phyloP scores from a whole-genome alignment of 768 basidiomycete genomes.

The Pleurotus salmoneostramineus region DNA sequence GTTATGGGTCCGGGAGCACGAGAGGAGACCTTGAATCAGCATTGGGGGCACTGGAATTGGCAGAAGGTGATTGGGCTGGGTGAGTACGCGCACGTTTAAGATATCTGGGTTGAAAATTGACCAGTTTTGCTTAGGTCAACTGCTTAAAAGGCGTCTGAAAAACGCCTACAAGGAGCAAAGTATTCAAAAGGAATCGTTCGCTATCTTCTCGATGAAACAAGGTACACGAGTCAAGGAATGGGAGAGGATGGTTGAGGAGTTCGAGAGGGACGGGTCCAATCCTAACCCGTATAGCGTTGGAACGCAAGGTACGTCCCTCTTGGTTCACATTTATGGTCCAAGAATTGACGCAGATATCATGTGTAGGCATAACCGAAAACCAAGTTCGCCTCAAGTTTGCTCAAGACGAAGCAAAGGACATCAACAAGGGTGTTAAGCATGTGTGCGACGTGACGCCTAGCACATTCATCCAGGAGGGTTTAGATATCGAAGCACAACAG shows the following conservation, averaged over 20 bases:
- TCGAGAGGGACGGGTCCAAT: not conserved
- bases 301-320: not conserved
- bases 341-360: not conserved
- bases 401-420: not conserved
- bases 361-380: not conserved
- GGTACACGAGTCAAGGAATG: not conserved
- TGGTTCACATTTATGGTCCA: not conserved
- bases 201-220: not conserved
- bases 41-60: constrained; percentile 31
- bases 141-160: not conserved
- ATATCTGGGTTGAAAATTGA: not conserved
- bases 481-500: not conserved
- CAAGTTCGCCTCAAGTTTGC: not conserved
- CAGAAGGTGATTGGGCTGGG: constrained; percentile 21
- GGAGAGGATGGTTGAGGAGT: not conserved
- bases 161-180: not conserved
- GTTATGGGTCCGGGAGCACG: constrained; percentile 32
- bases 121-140: not conserved
- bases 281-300: constrained; percentile 7
- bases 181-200: not conserved
- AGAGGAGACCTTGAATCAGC: constrained; percentile 31
- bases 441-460: not conserved
- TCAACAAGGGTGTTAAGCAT: no score
- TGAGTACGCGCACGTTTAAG: constrained; percentile 10
- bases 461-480: not conserved